phyloP scores from a whole-genome alignment of 805 yeast genomes.

The Ogataea methanolica region DNA sequence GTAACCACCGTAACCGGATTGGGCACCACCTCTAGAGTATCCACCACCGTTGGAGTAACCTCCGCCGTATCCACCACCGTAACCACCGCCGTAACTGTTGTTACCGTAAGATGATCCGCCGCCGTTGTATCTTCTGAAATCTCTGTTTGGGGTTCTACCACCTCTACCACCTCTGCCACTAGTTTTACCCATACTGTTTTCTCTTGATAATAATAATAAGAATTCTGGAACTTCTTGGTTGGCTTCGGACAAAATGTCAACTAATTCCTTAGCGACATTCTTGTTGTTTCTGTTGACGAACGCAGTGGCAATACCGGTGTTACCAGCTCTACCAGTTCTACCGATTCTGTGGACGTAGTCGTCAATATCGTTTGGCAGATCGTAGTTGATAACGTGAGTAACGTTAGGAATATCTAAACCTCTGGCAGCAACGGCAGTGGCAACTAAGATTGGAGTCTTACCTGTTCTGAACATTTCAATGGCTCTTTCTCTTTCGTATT shows the following conservation, averaged over 20 bases:
- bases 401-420: slow-evolving; percentile 99
- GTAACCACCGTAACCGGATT: slow-evolving; percentile 21
- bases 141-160: slow-evolving; percentile 32
- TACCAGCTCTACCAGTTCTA: slow-evolving; percentile 99
- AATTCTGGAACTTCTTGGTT: slow-evolving; percentile 96
- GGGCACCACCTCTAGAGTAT: slow-evolving; percentile 31
- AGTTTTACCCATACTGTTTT: slow-evolving; percentile 52
- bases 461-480: slow-evolving; percentile 91
- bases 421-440: slow-evolving; percentile 99
- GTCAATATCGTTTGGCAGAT: slow-evolving; percentile 93
- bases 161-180: slow-evolving; percentile 51
- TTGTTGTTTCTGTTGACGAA: slow-evolving; percentile 95
- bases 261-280: slow-evolving; percentile 80
- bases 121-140: slow-evolving; percentile 44
- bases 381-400: slow-evolving; percentile 95
- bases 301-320: slow-evolving; percentile 97
- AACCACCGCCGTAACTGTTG: slow-evolving; percentile 19
- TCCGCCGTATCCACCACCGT: slow-evolving; percentile 26
- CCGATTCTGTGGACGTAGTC: slow-evolving; percentile 99
- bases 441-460: slow-evolving; percentile 89
- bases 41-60: slow-evolving; percentile 20
- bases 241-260: slow-evolving; percentile 87
- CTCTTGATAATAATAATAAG: slow-evolving; percentile 76
- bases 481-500: slow-evolving; percentile 96
- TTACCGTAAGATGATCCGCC: slow-evolving; percentile 28